A percentile compares a stretch with the other conserved stretches of the same genome.
These are phyloP conservation scores for Endotrypanum monterogeii DNA, from an alignment of 208 protist species.

Conservation along the genomic window DNA sequence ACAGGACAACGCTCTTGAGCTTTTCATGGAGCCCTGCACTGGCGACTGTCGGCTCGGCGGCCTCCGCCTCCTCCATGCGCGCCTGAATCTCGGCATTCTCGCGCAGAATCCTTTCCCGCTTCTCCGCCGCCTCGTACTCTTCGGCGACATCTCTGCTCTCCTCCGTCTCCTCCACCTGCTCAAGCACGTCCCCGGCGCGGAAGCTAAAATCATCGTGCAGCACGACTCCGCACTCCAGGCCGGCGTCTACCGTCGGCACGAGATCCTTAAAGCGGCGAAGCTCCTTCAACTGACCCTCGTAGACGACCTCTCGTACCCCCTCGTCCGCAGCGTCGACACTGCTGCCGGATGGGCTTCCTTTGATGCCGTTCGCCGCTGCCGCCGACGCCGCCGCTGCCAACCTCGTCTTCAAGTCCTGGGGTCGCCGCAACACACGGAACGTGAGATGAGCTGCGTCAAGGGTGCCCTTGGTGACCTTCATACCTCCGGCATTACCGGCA, in stretches of 20 bases:
- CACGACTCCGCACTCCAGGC: slow-evolving; percentile 90
- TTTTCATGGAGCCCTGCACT: slow-evolving; percentile 28
- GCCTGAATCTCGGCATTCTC: slow-evolving; percentile 60
- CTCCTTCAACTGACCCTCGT: slow-evolving; percentile 88
- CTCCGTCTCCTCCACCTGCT: slow-evolving; percentile 79
- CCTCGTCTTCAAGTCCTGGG: slow-evolving; percentile 25
- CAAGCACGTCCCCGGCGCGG: slow-evolving; percentile 68
- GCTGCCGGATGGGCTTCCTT: neutral
- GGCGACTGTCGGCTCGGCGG: neutral
- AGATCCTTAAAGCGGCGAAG: slow-evolving; percentile 90
- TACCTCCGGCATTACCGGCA: slow-evolving; percentile 82
- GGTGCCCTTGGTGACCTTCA: slow-evolving; percentile 79
- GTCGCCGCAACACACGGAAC: slow-evolving; percentile 73
- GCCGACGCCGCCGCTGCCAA: slow-evolving; percentile 11
- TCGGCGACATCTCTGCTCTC: slow-evolving; percentile 80
- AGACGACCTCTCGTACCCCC: slow-evolving; percentile 63
- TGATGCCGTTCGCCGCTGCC: slow-evolving; percentile 7
- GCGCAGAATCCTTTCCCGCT: slow-evolving; percentile 65
- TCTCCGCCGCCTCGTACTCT: slow-evolving; percentile 73
- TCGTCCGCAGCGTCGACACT: slow-evolving; percentile 29
- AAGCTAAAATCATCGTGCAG: slow-evolving; percentile 90
- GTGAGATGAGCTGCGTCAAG: slow-evolving; percentile 63
- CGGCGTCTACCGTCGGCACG: slow-evolving; percentile 81
- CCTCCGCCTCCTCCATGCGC: slow-evolving; percentile 24
- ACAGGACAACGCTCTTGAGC: slow-evolving; percentile 14